A percentile compares a stretch with the other conserved stretches of the same genome.
These are phyloP conservation scores for Mycena belliarum DNA, from an alignment of 768 basidiomycete species.

Conservation along the genomic window DNA sequence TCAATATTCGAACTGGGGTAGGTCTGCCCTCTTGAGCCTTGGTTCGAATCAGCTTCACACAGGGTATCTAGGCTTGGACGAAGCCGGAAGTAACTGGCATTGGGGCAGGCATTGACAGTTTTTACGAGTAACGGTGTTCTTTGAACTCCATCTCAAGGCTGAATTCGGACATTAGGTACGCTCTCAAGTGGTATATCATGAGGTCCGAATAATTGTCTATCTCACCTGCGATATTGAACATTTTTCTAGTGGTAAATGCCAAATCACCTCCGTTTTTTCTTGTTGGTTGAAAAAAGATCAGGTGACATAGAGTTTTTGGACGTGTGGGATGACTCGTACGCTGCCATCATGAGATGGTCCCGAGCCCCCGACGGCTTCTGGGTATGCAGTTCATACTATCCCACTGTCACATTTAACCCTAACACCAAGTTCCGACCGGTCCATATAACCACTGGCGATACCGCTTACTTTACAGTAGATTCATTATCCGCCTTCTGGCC, in stretches of 20 bases:
- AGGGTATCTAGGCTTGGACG: slow-evolving; percentile 61
- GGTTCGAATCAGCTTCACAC: not conserved
- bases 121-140: slow-evolving; percentile 64
- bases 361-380: slow-evolving; percentile 85
- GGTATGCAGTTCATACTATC: slow-evolving; percentile 46
- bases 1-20: slow-evolving; percentile 82
- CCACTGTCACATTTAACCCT: not conserved
- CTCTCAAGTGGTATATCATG: slow-evolving; percentile 88
- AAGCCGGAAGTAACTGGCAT: slow-evolving; percentile 76
- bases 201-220: slow-evolving; percentile 35
- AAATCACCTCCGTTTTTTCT: slow-evolving; percentile 27
- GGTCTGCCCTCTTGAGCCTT: slow-evolving; percentile 30
- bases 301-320: slow-evolving; percentile 81
- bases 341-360: slow-evolving; percentile 82
- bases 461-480: slow-evolving; percentile 80
- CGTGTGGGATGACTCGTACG: slow-evolving; percentile 83
- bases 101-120: slow-evolving; percentile 95
- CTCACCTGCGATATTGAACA: not conserved
- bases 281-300: slow-evolving; percentile 23
- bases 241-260: slow-evolving; percentile 36
- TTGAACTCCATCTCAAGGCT: too few relatives aligned
- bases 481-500: slow-evolving; percentile 97
- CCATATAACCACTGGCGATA: slow-evolving; percentile 77
- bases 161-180: slow-evolving; percentile 36
- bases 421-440: slow-evolving; percentile 74